Percentiles rank a stretch among this genome's conserved stretches.
Evolutionary conservation across 2,329 filamentous ascomycete species (phyloP).

Genomic region (Chalaropsis ovoidea): DNA sequence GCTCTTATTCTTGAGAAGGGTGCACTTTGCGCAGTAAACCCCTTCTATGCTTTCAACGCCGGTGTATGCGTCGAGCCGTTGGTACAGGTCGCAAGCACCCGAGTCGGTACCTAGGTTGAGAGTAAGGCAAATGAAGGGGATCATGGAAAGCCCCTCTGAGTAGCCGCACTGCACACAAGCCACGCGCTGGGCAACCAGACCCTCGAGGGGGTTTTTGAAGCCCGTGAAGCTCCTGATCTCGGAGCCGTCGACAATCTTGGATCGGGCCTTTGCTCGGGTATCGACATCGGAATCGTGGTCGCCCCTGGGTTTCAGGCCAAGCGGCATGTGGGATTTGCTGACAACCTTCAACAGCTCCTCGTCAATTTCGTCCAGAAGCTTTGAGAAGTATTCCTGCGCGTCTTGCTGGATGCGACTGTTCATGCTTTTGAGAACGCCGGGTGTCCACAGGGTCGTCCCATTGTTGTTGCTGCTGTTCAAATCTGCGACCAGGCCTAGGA

Average conservation of each 20-base stretch:
- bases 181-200: slow-evolving; percentile 76
- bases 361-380: slow-evolving; percentile 75
- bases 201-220: slow-evolving; percentile 70
- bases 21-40: slow-evolving; percentile 87
- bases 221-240: slow-evolving; percentile 34
- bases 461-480: slow-evolving; percentile 61
- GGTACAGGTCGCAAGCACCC: slow-evolving; percentile 57
- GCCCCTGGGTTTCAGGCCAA: slow-evolving; percentile 25
- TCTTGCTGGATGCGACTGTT: slow-evolving; percentile 95
- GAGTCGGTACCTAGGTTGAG: slow-evolving; percentile 61
- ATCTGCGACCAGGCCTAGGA: slow-evolving; percentile 57
- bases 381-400: slow-evolving; percentile 93
- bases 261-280: slow-evolving; percentile 33
- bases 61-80: slow-evolving; percentile 76
- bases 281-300: slow-evolving; percentile 36
- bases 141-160: slow-evolving; percentile 79
- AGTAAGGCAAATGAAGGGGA: slow-evolving; percentile 88
- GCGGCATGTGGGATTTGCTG: slow-evolving; percentile 9
- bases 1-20: slow-evolving; percentile 51
- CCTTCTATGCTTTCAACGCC: slow-evolving; percentile 75
- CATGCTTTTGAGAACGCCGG: slow-evolving; percentile 74
- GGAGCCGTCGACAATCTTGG: slow-evolving; percentile 34
- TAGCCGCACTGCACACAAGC: slow-evolving; percentile 77
- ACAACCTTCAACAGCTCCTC: slow-evolving; percentile 54
- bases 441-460: slow-evolving; percentile 72